Base-by-base conservation (phyloP, 2,329 filamentous ascomycete genomes). In the Fonsecaea erecta region DNA sequence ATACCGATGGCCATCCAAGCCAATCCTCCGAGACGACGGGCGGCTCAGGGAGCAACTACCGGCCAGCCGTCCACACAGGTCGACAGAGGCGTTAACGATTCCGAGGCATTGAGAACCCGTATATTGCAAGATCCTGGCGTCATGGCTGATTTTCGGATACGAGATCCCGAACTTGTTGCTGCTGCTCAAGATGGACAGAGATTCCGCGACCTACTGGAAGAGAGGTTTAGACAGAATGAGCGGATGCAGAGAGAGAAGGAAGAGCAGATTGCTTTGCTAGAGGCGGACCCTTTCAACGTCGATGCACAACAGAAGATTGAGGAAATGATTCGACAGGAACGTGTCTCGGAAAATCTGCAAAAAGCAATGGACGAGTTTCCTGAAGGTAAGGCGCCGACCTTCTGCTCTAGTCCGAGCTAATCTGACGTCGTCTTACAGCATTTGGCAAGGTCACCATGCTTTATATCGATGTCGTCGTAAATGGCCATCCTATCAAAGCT, bases 311-410 rank as follows among this genome's bases (percentile, higher is more conserved):
- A 85, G 53, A 92, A 90, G 80, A 99, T 99, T 68, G 94, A 95
- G 75, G 95, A 99, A 80, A 96, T 98, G 79, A 99, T 99, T 75
- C 89, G 95, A 62, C 91, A 97, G 78, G 91, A 98, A 79, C 85
- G 90, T 16, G 94, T 99, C 52, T 93, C 94, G 78, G 93, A 97
- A 80, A 99, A 99, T 74, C 79, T 98, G 66, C 93, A 98, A 75
- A 95, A 93, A 79, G 95, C 95, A 48, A 94, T 97, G 85, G 94
- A 98, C 79, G 90, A 98, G 79, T 97, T 96, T 74, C 95, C 95
- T 0, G 95, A 98, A 86, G 94, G 94, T 96, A 80, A 73, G 85
- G 79, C 52, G 26, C 4, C 32, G 48, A 14, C 34, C 11, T 6
- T 18, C 34, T 35, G n/a, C n/a, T 28, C 16, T 1, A 55, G 63